Evolutionary conservation across 805 yeast species (phyloP), one percentile per base, ranked within the genome.

Genomic region (Candida alai): DNA sequence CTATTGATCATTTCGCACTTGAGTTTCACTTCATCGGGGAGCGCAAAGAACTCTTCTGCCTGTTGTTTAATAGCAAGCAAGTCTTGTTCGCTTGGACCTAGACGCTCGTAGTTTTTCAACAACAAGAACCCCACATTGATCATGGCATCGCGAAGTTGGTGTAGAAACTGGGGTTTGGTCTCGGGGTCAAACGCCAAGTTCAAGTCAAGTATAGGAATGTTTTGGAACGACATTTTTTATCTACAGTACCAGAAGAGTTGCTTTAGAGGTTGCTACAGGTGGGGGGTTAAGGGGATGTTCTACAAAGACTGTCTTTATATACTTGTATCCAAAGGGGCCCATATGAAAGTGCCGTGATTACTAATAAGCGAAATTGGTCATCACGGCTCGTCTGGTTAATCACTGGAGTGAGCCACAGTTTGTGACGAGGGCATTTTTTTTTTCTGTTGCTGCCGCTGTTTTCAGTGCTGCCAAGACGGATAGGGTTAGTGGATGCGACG

Each of bases 91-190:
- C 62, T 53, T 5, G 78, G 78, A 30, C 75, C 76, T 5, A 49
- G 37, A 6, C 30, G 11, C 16, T 58, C 56, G 39, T 54, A 63
- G 44, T 71, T 68, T 19, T 51, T 56, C 30, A 76, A 52, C 27
- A 74, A 63, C 24, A 78, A 51, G 44, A 77, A 77, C 5, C 84
- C 84, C 13, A 78, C 72, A 20, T 70, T 59, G 35, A 76, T 64
- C n/a, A 76, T 54, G 0, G 81, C 80, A 42, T 69, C 51, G 27
- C 59, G 51, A 28, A 67, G 45, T 36, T 47, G 68, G 37, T 22
- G 54, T 12, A 75, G 56, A 35, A 77, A 63, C 43, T 58, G 51
- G 1, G 65, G 62, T 39, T 62, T 68, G n/a, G 70, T 65, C 0
- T 28, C 48, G 1, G 72, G 65, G 36, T 63, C 54, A n/a, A 54